phyloP scores from a whole-genome alignment of 495 filamentous ascomycete genomes.

The Xylaria nigripes region DNA sequence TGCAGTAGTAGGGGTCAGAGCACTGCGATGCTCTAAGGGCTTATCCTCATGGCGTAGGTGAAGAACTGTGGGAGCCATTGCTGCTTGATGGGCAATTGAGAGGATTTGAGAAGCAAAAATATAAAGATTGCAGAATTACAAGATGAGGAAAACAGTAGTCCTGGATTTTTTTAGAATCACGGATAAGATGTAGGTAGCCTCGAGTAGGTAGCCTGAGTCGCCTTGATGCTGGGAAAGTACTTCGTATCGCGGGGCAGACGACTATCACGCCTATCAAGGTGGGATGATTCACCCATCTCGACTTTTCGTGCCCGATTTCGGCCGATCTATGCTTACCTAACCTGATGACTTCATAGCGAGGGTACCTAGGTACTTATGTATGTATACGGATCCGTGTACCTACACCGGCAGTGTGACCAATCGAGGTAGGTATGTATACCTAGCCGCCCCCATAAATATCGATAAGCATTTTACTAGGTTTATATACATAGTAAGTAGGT shows the following conservation, averaged over 20 bases:
- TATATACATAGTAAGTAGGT: too few relatives aligned
- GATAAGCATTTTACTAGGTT: too few relatives aligned
- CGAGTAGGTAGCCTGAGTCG: not conserved
- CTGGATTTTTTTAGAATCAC: not conserved
- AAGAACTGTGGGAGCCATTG: conserved; percentile 31
- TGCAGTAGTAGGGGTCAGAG: conserved; percentile 53
- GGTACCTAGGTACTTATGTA: too few relatives aligned
- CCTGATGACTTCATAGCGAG: conserved; percentile 5
- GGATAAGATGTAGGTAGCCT: not conserved
- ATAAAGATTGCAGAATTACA: not conserved
- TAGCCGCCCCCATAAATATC: too few relatives aligned
- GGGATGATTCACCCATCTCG: conserved; percentile 5
- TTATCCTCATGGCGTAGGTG: conserved; percentile 44
- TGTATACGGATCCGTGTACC: too few relatives aligned
- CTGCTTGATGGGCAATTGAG: not conserved
- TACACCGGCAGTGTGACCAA: too few relatives aligned
- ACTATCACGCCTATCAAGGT: not conserved
- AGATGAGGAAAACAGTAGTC: not conserved
- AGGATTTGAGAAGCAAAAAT: not conserved
- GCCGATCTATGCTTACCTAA: not conserved
- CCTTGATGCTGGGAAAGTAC: not conserved
- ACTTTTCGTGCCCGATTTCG: conserved; percentile 1
- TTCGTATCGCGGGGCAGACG: conserved; percentile 1
- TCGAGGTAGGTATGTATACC: too few relatives aligned
- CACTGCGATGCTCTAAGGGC: conserved; percentile 51